A percentile compares a stretch with the other conserved stretches of the same genome.
phyloP scores from a whole-genome alignment of 1,139 yeast genomes.

The Yamadazyma taylorii region DNA sequence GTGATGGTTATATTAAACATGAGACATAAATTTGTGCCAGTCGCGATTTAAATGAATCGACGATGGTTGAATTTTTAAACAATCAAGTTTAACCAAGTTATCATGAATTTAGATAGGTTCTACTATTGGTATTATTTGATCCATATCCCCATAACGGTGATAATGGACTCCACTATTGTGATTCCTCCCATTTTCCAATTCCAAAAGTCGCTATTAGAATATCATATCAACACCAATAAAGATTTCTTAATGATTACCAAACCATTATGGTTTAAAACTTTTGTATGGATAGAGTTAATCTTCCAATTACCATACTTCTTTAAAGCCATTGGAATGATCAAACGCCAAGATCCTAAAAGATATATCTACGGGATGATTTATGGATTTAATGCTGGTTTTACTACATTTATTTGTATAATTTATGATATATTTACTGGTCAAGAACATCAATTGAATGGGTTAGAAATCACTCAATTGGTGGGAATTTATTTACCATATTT shows the following conservation, averaged over 20 bases:
- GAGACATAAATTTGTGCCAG: neutral
- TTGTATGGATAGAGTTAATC: conserved; percentile 68
- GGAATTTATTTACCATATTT: conserved; percentile 67
- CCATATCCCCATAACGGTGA: conserved; percentile 73
- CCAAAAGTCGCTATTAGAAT: conserved; percentile 50
- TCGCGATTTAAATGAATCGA: neutral
- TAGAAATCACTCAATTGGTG: conserved; percentile 43
- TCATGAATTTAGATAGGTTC: conserved; percentile 39
- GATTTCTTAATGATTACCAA: conserved; percentile 61
- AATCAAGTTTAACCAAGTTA: neutral
- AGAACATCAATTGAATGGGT: conserved; percentile 31
- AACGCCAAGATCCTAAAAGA: conserved; percentile 24
- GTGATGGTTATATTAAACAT: neutral
- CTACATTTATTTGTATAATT: conserved; percentile 65
- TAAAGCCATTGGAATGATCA: conserved; percentile 21
- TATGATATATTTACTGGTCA: conserved; percentile 38
- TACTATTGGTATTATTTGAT: conserved; percentile 50
- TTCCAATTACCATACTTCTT: conserved; percentile 80
- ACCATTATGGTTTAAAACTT: conserved; percentile 70
- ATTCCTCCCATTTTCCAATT: conserved; percentile 57
- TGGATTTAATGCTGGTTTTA: conserved; percentile 74
- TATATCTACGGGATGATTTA: conserved; percentile 60
- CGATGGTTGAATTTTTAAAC: neutral
- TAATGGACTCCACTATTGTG: conserved; percentile 73
- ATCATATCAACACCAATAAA: conserved; percentile 62